phyloP scores from a whole-genome alignment of 805 yeast species.

The Komagataella pseudopastoris region DNA sequence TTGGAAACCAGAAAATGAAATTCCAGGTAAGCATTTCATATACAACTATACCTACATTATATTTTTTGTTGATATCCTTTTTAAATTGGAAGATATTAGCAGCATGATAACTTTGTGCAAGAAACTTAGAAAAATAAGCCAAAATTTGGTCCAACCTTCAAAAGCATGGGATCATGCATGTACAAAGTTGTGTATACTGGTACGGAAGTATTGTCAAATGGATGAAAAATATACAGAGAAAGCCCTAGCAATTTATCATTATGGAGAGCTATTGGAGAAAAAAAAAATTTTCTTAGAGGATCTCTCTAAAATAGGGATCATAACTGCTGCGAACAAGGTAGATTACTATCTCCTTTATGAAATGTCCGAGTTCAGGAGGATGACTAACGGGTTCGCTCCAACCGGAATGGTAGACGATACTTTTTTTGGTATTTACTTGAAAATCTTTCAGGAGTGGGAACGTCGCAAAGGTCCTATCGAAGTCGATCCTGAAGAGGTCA shows the following conservation, averaged over 20 bases:
- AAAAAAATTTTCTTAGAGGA: constrained; percentile 19
- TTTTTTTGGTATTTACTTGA: constrained; percentile 45
- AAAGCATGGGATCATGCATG: constrained; percentile 58
- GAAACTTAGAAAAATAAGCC: constrained; percentile 64
- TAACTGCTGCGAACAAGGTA: constrained; percentile 17
- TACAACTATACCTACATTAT: constrained; percentile 59
- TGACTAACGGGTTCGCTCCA: constrained; percentile 74
- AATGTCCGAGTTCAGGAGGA: constrained; percentile 45
- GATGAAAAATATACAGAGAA: constrained; percentile 36
- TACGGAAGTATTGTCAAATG: constrained; percentile 28
- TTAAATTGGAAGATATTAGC: constrained; percentile 39
- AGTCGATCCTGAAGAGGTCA: constrained; percentile 1
- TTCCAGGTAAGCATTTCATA: constrained; percentile 87
- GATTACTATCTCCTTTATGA: constrained; percentile 33
- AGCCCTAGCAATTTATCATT: constrained; percentile 29
- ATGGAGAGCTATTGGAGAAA: constrained; percentile 25
- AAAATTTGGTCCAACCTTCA: constrained; percentile 57
- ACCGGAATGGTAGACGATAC: constrained; percentile 67
- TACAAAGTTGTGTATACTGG: constrained; percentile 33
- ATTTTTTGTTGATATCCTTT: constrained; percentile 46
- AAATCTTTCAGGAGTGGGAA: constrained; percentile 21
- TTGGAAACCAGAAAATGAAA: constrained; percentile 88
- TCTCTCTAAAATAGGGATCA: not conserved
- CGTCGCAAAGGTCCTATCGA: constrained; percentile 1
- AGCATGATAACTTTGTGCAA: constrained; percentile 48